These are phyloP conservation scores for Ormosia emarginata DNA, from an alignment of 306 rosid species.

Conservation along the genomic window DNA sequence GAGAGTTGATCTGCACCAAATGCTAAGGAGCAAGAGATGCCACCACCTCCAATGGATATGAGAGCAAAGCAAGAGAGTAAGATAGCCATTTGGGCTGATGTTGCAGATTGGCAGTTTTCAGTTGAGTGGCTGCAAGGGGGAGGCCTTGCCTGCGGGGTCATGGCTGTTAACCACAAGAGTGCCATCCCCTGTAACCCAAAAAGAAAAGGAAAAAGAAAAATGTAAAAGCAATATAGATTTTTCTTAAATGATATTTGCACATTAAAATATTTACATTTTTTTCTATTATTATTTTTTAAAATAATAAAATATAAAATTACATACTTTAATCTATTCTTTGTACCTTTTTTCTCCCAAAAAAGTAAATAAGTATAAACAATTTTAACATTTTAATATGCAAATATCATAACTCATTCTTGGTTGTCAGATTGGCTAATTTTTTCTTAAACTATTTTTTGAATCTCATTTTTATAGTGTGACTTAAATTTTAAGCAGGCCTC, in stretches of 20 bases:
- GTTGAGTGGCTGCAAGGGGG: conserved; percentile 26
- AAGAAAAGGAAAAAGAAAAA: not conserved
- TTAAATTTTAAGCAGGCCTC: not conserved
- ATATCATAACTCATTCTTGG: not conserved
- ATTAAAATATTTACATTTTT: too few relatives aligned
- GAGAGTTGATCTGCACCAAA: conserved; percentile 70
- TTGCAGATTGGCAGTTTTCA: conserved; percentile 38
- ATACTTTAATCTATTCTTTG: too few relatives aligned
- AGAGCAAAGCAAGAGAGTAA: conserved; percentile 33
- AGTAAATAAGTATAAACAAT: too few relatives aligned
- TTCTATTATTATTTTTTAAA: too few relatives aligned
- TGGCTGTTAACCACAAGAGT: conserved; percentile 59
- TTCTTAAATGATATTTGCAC: not conserved
- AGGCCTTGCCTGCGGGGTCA: conserved; percentile 50
- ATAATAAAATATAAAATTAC: too few relatives aligned
- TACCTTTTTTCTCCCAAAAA: too few relatives aligned
- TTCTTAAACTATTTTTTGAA: not conserved
- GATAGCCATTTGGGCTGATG: conserved; percentile 42
- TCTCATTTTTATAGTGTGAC: not conserved
- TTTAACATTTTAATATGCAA: too few relatives aligned
- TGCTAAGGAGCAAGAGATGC: conserved; percentile 54
- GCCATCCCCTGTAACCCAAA: conserved; percentile 46
- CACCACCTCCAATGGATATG: conserved; percentile 62
- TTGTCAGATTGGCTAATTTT: not conserved
- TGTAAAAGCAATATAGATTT: not conserved